These are phyloP conservation scores for Juglanconis oblonga DNA, from an alignment of 2,329 filamentous ascomycete species.

Conservation along the genomic window DNA sequence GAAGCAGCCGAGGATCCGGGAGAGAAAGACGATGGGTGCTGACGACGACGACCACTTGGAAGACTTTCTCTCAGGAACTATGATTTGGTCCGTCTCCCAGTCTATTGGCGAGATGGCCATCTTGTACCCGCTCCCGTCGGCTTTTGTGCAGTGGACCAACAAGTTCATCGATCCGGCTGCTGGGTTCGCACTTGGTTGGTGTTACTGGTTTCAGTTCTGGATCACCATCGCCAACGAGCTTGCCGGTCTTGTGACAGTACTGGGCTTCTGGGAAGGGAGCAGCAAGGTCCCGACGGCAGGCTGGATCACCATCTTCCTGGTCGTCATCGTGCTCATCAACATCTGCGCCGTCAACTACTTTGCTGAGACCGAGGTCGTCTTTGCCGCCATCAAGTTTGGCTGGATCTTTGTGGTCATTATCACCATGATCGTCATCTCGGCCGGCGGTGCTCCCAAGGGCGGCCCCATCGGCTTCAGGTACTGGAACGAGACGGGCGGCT, in stretches of 20 bases:
- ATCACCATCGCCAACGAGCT: constrained; percentile 44
- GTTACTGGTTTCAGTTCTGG: constrained; percentile 42
- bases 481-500: constrained; percentile 37
- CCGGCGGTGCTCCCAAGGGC: constrained; percentile 36
- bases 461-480: constrained; percentile 41
- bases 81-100: constrained; percentile 44
- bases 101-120: constrained; percentile 45
- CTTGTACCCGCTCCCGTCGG: constrained; percentile 42
- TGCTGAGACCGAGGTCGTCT: constrained; percentile 43
- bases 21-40: neutral
- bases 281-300: constrained; percentile 37
- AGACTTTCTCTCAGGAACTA: constrained; percentile 39
- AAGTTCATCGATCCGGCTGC: constrained; percentile 42
- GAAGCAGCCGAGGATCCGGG: neutral
- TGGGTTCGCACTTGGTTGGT: constrained; percentile 44
- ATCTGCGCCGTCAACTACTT: constrained; percentile 41
- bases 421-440: constrained; percentile 39
- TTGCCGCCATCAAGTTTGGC: constrained; percentile 42
- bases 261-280: constrained; percentile 39
- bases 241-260: constrained; percentile 37
- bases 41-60: neutral
- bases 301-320: constrained; percentile 42
- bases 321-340: constrained; percentile 37
- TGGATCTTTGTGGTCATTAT: constrained; percentile 48
- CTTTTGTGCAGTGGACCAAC: constrained; percentile 44